Base-by-base conservation (phyloP, 495 filamentous ascomycete genomes). In the Staphylotrichum longicolle region DNA sequence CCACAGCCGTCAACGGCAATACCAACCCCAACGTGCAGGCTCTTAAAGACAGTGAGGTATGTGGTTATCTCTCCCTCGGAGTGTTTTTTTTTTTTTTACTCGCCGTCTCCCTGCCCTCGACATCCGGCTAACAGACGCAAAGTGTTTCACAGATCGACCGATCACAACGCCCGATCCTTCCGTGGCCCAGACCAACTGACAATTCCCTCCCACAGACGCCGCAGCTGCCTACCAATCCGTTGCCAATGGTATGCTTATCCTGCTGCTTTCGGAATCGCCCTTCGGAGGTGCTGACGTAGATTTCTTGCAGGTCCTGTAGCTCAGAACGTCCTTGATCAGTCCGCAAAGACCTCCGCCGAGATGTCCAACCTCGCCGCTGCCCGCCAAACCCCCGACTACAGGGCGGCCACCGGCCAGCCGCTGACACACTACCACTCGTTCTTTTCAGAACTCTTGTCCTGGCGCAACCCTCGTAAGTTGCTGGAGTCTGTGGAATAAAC, bases 381-480 rank as follows among this genome's bases (percentile, higher is more conserved):
- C 58, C 88, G 88, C 62, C 80, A 83, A 57, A 85, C 85, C 53
- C 90, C 91, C 46, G 75, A 82, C 40, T 79, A 86, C 60, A 83
- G 83, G 42, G 85, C 91, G 66, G 86, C 85, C 64, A 95, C 86
- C 69, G 91, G 91, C 66, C 93, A 97, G 73, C 88, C 88, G 33
- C 76, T 98, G 77, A 97, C 92, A 52, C 89, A 93, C 77, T 99
- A 97, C 76, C 94, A 98, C 78, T 96, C 91, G 40, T 85, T 97
- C 78, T 93, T 98, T 80, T 90, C 90, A 69, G 90, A 89, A 74
- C 82, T 99, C 57, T 75, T 99, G 57, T 85, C 82, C 55, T 85
- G 82, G 82, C 77, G 83, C 68, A 79, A 84, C 68, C 81, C 77
- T 62, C 70, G 76, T 81, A 74, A 65, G 72, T 27, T 27, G 20